phyloP scores from a whole-genome alignment of 2,329 filamentous ascomycete genomes.

The Aspergillus fischeri region DNA sequence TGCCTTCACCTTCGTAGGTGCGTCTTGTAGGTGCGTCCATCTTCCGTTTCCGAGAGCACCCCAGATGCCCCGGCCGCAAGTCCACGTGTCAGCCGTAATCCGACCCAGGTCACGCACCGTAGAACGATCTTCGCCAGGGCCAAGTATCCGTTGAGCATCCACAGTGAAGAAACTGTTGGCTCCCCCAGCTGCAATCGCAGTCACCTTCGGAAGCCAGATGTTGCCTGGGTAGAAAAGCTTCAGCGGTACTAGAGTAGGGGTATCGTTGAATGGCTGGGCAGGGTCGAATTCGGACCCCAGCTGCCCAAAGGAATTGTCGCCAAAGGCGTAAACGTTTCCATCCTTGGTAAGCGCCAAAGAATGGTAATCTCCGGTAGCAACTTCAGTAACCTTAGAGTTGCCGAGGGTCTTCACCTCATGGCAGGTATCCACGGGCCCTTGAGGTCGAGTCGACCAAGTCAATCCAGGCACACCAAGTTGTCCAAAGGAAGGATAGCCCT shows the following conservation, averaged over 20 bases:
- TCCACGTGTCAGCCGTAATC: conserved; percentile 74
- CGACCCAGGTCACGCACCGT: conserved; percentile 46
- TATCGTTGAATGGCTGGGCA: conserved; percentile 60
- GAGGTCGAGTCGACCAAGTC: conserved; percentile 71
- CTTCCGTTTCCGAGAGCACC: conserved; percentile 79
- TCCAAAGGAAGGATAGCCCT: conserved; percentile 73
- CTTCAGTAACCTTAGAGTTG: conserved; percentile 65
- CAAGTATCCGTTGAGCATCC: conserved; percentile 63
- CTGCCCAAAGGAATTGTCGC: conserved; percentile 88
- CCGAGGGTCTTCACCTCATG: conserved; percentile 72
- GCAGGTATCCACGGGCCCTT: conserved; percentile 73
- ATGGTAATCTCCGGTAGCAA: conserved; percentile 84
- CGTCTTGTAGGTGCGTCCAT: conserved; percentile 81
- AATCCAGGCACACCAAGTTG: conserved; percentile 85
- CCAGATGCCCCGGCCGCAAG: conserved; percentile 79
- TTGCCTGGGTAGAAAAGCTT: conserved; percentile 68
- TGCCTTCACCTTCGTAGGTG: conserved; percentile 73
- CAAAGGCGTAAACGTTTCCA: conserved; percentile 79
- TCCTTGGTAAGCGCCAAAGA: conserved; percentile 72
- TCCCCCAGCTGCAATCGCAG: conserved; percentile 78
- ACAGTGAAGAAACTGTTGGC: conserved; percentile 82
- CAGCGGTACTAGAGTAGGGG: conserved; percentile 66
- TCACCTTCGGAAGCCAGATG: conserved; percentile 62
- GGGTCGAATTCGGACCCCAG: conserved; percentile 72
- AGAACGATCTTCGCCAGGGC: conserved; percentile 41